These are phyloP conservation scores for Naganishia kalamii DNA, from an alignment of 768 basidiomycete species.

Conservation along the genomic window DNA sequence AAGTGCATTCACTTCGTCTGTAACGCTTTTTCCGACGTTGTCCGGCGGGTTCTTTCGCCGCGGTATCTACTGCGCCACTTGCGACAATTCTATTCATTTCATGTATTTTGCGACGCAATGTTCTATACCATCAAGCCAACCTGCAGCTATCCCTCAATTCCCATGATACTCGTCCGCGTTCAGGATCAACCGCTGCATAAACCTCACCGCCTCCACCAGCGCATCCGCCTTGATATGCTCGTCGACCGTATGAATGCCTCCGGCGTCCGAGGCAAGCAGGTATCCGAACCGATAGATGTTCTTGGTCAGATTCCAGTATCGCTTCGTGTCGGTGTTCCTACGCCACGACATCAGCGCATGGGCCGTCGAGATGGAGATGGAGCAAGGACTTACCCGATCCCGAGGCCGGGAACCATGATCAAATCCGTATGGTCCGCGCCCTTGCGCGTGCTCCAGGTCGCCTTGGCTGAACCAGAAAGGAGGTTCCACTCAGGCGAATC, in stretches of 20 bases:
- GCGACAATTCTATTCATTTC: too few species aligned
- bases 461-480: slow-evolving; percentile 34
- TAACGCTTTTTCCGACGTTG: too few species aligned
- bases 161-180: slow-evolving; percentile 32
- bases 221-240: slow-evolving; percentile 31
- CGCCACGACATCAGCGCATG: not conserved
- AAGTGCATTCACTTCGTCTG: too few species aligned
- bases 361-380: not conserved
- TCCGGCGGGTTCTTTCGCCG: too few species aligned
- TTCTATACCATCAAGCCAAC: too few species aligned
- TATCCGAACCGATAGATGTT: slow-evolving; percentile 40
- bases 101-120: too few species aligned
- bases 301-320: slow-evolving; percentile 40
- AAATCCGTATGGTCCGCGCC: slow-evolving; percentile 27
- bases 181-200: slow-evolving; percentile 37
- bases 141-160: not conserved
- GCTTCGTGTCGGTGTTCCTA: slow-evolving; percentile 36
- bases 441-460: slow-evolving; percentile 28
- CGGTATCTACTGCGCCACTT: too few species aligned
- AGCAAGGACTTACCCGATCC: slow-evolving; percentile 26
- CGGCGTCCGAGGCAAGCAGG: not conserved
- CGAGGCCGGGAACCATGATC: slow-evolving; percentile 29
- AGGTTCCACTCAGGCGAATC: slow-evolving; percentile 34
- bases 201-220: slow-evolving; percentile 34
- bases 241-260: slow-evolving; percentile 31